Evolutionary conservation across 192 early-diverging fungal species (phyloP).

Genomic region (Backusella liffmaniae): DNA sequence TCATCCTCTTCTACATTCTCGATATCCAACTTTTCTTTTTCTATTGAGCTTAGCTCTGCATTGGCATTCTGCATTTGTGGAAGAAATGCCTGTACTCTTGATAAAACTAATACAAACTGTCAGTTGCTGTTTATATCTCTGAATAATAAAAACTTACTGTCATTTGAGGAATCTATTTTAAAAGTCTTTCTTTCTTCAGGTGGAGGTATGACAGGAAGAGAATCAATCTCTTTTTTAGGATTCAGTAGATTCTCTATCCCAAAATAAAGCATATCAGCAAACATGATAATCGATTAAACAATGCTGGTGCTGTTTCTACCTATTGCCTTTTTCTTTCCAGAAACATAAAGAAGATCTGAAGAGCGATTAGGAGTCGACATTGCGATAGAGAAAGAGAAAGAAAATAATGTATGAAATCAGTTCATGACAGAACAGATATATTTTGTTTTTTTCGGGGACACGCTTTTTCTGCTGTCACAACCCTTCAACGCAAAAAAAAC

Average conservation of each 20-base stretch:
- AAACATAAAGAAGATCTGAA: slow-evolving; percentile 16
- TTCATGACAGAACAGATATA: neutral
- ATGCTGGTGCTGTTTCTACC: neutral
- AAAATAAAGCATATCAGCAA: neutral
- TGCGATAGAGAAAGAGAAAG: neutral
- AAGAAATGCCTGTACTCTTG: slow-evolving; percentile 50
- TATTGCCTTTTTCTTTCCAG: slow-evolving; percentile 14
- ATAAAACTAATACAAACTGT: slow-evolving; percentile 26
- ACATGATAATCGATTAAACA: neutral
- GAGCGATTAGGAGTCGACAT: neutral
- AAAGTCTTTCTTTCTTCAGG: slow-evolving; percentile 43
- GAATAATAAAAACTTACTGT: slow-evolving; percentile 17
- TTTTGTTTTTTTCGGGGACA: slow-evolving; percentile 2
- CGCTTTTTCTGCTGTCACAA: neutral
- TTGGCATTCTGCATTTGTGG: slow-evolving; percentile 46
- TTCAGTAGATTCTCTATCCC: neutral
- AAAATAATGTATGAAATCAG: neutral
- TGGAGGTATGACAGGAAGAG: slow-evolving; percentile 27
- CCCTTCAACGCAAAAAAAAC: neutral
- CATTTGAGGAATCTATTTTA: slow-evolving; percentile 36
- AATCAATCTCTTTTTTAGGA: neutral
- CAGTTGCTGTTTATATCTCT: too few species aligned
- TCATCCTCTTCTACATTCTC: slow-evolving; percentile 51
- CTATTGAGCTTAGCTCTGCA: slow-evolving; percentile 34
- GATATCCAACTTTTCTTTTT: slow-evolving; percentile 51